These are phyloP conservation scores for Omphalea diandra DNA, from an alignment of 441 rosid genomes.

Conservation along the genomic window DNA sequence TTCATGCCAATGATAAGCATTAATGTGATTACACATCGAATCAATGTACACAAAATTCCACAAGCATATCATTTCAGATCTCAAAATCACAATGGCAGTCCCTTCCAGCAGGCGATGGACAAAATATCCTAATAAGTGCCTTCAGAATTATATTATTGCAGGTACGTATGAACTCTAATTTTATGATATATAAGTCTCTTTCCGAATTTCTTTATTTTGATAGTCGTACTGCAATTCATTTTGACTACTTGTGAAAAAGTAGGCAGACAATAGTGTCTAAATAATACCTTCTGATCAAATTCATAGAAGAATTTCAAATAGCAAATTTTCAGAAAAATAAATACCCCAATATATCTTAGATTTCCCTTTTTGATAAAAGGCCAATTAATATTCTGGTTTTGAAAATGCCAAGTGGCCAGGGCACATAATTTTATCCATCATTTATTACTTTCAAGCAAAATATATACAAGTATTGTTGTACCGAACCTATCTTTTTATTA, in stretches of 20 bases:
- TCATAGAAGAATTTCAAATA: too few relatives aligned
- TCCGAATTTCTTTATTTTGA: background rate
- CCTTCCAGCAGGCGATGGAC: background rate
- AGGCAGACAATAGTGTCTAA: background rate
- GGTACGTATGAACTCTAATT: background rate
- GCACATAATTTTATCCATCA: too few relatives aligned
- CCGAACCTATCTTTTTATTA: background rate
- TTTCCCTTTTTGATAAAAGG: too few relatives aligned
- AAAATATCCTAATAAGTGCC: too few relatives aligned
- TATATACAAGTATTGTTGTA: background rate
- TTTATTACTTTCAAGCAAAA: too few relatives aligned
- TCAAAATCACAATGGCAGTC: background rate
- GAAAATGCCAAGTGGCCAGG: background rate
- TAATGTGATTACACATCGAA: too few relatives aligned
- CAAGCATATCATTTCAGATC: background rate
- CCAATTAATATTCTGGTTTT: background rate
- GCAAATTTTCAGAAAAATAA: background rate
- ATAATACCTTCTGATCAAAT: too few relatives aligned
- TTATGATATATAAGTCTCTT: background rate
- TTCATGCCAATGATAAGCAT: too few relatives aligned
- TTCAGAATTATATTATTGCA: background rate
- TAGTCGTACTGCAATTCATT: background rate
- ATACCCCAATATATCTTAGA: too few relatives aligned
- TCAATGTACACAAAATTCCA: too few relatives aligned
- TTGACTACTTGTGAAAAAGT: background rate